Base-by-base conservation (phyloP, 2,329 filamentous ascomycete species). In the Fusarium sacchari region DNA sequence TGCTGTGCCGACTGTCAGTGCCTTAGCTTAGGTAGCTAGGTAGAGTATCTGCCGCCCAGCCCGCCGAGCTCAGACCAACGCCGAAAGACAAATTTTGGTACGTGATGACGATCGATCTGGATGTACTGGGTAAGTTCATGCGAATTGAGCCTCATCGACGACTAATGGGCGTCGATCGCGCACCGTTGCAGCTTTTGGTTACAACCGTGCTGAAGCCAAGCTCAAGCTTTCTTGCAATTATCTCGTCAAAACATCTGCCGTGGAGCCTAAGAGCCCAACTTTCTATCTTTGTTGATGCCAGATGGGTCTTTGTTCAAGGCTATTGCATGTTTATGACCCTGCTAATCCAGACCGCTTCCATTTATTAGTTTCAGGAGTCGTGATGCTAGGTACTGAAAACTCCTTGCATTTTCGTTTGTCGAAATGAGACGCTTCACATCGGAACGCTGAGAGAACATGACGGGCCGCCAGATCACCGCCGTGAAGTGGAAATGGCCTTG, bases 371-470 rank as follows among this genome's bases (percentile, higher is more conserved):
- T 57, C 67, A 56, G 37, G n/a, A 65, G 36, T 63, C 55, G 55
- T 65, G 44, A 52, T 28, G 24, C 26, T 58, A 61, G 24, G 39
- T 66, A 56, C 32, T 50, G 46, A 40, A 50, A 64, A 69, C 50
- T 65, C 47, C 24, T 65, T 61, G 30, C 64, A 62, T 66, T 63
- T 32, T 65, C 59, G 49, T 49, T 61, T 56, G 63, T 60, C 72
- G 72, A 72, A 61, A 70, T 75, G 49, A 46, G 47, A 37, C 72
- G 72, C 72, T 74, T 74, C 47, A 43, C 61, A 57, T 73, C 72
- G 72, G 72, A 39, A 62, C 42, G 56, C 39, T 42, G 49, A 49
- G 39, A 59, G 50, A 47, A 65, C 42, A 53, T 59, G 56, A 47
- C 44, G 65, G 56, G 37, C 72, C 72, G 60, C 62, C 64, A 58